These are phyloP conservation scores for Alternaria arborescens DNA, from an alignment of 2,329 filamentous ascomycete genomes.

Conservation along the genomic window DNA sequence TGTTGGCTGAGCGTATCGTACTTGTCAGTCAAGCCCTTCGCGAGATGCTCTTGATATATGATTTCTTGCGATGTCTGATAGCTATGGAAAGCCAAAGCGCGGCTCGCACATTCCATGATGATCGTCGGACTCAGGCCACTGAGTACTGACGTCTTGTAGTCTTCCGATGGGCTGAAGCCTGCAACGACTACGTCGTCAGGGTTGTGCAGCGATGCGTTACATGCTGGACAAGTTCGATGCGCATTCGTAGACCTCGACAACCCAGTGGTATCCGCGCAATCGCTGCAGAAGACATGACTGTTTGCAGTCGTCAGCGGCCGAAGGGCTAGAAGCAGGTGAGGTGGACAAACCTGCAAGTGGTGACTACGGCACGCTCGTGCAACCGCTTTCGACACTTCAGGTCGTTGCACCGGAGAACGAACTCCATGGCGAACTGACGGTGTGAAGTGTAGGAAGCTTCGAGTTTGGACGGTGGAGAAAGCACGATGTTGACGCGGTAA, in stretches of 20 bases:
- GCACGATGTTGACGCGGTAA: conserved; percentile 11
- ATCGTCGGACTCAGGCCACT: conserved; percentile 81
- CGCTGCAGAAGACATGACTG: conserved; percentile 83
- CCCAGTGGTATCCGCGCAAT: conserved; percentile 73
- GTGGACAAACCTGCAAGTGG: conserved; percentile 77
- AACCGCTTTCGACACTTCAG: conserved; percentile 77
- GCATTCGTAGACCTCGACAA: conserved; percentile 65
- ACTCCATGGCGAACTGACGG: conserved; percentile 68
- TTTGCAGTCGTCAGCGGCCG: conserved; percentile 47
- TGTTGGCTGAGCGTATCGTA: conserved; percentile 70
- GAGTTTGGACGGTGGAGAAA: conserved; percentile 5
- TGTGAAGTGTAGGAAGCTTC: conserved; percentile 2
- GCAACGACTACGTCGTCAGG: conserved; percentile 78
- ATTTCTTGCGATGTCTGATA: conserved; percentile 88
- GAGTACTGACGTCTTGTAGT: conserved; percentile 87
- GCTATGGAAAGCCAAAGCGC: conserved; percentile 83
- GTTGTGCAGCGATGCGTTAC: conserved; percentile 71
- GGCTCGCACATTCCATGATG: conserved; percentile 86
- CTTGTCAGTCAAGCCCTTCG: conserved; percentile 76
- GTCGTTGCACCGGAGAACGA: conserved; percentile 78
- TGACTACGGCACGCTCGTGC: conserved; percentile 77
- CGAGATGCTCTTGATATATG: conserved; percentile 79
- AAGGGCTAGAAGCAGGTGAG: conserved; percentile 8
- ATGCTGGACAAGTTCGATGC: conserved; percentile 76
- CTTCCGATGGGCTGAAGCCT: conserved; percentile 79